Evolutionary conservation across 345 rosid species (phyloP).

Genomic region (Aquilaria malaccensis): DNA sequence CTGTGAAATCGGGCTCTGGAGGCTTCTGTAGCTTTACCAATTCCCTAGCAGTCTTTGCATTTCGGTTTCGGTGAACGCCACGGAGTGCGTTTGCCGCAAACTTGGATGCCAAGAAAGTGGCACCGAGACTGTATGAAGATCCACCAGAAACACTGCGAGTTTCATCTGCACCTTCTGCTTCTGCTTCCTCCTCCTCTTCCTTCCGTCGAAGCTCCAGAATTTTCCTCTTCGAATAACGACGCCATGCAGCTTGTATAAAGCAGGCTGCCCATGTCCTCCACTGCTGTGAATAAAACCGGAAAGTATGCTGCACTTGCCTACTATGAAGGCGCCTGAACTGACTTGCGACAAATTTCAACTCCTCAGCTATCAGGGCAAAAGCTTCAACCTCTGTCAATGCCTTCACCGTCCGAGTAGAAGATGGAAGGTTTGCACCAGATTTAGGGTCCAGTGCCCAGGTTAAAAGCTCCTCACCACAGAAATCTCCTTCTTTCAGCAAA

Average conservation of each 20-base stretch:
- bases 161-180: constrained; percentile 36
- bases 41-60: constrained; percentile 60
- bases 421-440: constrained; percentile 77
- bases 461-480: constrained; percentile 92
- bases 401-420: constrained; percentile 94
- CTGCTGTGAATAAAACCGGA: constrained; percentile 92
- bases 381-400: constrained; percentile 88
- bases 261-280: constrained; percentile 99
- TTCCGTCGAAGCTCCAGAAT: constrained; percentile 58
- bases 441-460: constrained; percentile 99
- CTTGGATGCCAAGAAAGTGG: constrained; percentile 78
- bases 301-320: constrained; percentile 93
- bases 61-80: constrained; percentile 69
- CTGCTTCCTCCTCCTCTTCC: constrained; percentile 66
- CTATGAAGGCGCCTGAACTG: constrained; percentile 95
- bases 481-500: constrained; percentile 81
- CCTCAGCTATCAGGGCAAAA: constrained; percentile 83
- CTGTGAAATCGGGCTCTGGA: constrained; percentile 91
- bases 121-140: constrained; percentile 71
- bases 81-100: constrained; percentile 96
- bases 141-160: constrained; percentile 30
- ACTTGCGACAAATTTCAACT: constrained; percentile 86
- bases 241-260: constrained; percentile 96
- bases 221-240: constrained; percentile 77
- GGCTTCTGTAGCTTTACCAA: constrained; percentile 82